Evolutionary conservation across 495 filamentous ascomycete genomes (phyloP).

Genomic region (Lepidopterella palustris): DNA sequence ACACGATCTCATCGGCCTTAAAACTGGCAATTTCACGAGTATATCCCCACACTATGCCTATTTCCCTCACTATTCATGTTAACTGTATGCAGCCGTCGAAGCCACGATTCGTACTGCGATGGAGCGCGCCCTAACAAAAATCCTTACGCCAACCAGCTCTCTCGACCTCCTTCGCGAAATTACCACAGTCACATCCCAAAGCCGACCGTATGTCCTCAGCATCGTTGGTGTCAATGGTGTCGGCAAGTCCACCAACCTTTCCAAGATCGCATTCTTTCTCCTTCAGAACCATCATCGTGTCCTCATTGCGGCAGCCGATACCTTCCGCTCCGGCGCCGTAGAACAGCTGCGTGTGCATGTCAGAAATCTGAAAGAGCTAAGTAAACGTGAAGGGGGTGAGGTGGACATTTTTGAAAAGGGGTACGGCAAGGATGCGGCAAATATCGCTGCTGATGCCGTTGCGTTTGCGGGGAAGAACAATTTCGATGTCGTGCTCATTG

Average conservation of each 20-base stretch:
- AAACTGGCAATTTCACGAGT: slow-evolving; percentile 89
- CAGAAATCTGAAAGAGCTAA: slow-evolving; percentile 80
- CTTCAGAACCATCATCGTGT: slow-evolving; percentile 94
- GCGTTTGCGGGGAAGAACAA: slow-evolving; percentile 63
- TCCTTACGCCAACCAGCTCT: slow-evolving; percentile 90
- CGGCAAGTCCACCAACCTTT: slow-evolving; percentile 93
- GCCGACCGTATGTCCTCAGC: slow-evolving; percentile 88
- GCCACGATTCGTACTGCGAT: slow-evolving; percentile 73
- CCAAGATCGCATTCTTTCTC: slow-evolving; percentile 95
- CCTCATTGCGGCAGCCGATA: slow-evolving; percentile 93
- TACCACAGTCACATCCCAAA: slow-evolving; percentile 60
- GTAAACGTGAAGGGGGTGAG: slow-evolving; percentile 68
- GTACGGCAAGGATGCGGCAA: slow-evolving; percentile 94
- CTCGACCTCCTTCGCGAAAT: slow-evolving; percentile 93
- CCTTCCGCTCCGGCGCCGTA: slow-evolving; percentile 94
- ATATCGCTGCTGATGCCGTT: slow-evolving; percentile 91
- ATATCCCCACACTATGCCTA: slow-evolving; percentile 25
- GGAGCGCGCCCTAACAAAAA: slow-evolving; percentile 84
- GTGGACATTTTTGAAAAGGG: slow-evolving; percentile 94
- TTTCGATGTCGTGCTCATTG: slow-evolving; percentile 92
- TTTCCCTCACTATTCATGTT: neutral
- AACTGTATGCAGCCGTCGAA: slow-evolving; percentile 53
- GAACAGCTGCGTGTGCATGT: slow-evolving; percentile 95
- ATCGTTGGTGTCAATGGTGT: slow-evolving; percentile 98
- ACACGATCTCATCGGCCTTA: slow-evolving; percentile 78